Conservation (phyloP, 306 rosid species). For the Canavalia ensiformis region DNA sequence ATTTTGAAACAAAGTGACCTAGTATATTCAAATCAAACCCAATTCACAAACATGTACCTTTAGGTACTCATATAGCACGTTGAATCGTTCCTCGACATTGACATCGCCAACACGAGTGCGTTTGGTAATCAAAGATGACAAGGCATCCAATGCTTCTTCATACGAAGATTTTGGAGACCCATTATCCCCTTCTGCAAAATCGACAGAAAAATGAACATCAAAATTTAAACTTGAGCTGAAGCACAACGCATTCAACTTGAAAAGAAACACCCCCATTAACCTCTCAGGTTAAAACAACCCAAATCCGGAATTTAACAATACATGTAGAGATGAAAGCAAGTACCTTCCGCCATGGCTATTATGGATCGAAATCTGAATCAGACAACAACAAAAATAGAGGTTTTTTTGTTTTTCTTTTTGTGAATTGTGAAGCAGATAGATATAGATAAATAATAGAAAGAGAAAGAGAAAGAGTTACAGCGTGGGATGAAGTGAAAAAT, state of each 20-base stretch:
- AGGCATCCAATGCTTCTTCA: slow-evolving; percentile 82
- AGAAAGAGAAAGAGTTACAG: slow-evolving; percentile 28
- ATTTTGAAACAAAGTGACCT: slow-evolving; percentile 28
- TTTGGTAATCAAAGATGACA: slow-evolving; percentile 83
- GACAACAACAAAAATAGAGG: neutral
- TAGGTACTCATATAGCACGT: slow-evolving; percentile 68
- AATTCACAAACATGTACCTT: slow-evolving; percentile 59
- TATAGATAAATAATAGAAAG: neutral
- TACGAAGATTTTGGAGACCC: slow-evolving; percentile 60
- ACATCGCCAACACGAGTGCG: slow-evolving; percentile 85
- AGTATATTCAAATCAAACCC: neutral
- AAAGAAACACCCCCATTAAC: slow-evolving; percentile 29
- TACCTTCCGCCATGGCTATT: slow-evolving; percentile 64
- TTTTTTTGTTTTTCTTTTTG: neutral
- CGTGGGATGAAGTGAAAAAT: slow-evolving; percentile 15
- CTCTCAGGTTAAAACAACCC: neutral
- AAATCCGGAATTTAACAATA: neutral
- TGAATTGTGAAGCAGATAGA: slow-evolving; percentile 2
- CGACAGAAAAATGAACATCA: neutral
- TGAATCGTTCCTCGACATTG: slow-evolving; percentile 78
- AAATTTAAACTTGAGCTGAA: slow-evolving; percentile 30
- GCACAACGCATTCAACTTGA: neutral
- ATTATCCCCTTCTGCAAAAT: slow-evolving; percentile 53
- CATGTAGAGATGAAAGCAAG: slow-evolving; percentile 5
- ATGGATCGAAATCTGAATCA: slow-evolving; percentile 42